Evolutionary conservation across 2,329 filamentous ascomycete genomes (phyloP).

Genomic region (Xylaria arbuscula): DNA sequence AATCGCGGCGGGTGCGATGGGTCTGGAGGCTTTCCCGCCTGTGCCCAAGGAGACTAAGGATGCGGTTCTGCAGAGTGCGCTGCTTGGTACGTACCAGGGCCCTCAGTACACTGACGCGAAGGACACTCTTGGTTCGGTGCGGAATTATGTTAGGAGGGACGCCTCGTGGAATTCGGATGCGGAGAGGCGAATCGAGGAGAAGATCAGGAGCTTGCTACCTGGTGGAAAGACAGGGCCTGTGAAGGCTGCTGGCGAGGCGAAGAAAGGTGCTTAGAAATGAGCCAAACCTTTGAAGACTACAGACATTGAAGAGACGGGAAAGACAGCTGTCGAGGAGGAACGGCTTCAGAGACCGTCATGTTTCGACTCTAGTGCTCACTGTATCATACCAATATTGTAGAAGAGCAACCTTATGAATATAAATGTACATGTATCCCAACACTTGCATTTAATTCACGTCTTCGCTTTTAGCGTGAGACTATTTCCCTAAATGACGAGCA

Average conservation of each 20-base stretch:
- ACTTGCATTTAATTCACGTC: not conserved
- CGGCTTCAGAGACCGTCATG: not conserved
- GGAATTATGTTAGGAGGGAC: constrained; percentile 53
- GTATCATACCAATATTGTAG: constrained; percentile 43
- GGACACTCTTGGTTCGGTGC: constrained; percentile 49
- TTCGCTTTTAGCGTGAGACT: not conserved
- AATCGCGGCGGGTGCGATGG: constrained; percentile 41
- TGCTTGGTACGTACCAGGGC: constrained; percentile 54
- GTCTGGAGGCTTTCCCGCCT: constrained; percentile 36
- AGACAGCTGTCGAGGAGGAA: constrained; percentile 2
- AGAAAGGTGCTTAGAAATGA: constrained; percentile 32
- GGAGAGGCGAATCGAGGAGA: constrained; percentile 43
- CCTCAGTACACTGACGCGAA: constrained; percentile 46
- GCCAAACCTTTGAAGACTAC: not conserved
- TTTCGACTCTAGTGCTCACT: constrained; percentile 30
- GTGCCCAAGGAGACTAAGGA: constrained; percentile 39
- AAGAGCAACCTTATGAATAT: constrained; percentile 38
- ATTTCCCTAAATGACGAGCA: constrained; percentile 9
- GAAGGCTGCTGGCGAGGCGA: constrained; percentile 14
- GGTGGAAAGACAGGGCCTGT: constrained; percentile 10
- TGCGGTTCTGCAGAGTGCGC: constrained; percentile 52
- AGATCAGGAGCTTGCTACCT: constrained; percentile 45
- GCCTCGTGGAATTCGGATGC: constrained; percentile 47
- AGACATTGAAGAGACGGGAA: constrained; percentile 3
- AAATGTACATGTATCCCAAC: constrained; percentile 41